Evolutionary conservation across 495 filamentous ascomycete genomes (phyloP).

Genomic region (Hypoxylon lenormandii): DNA sequence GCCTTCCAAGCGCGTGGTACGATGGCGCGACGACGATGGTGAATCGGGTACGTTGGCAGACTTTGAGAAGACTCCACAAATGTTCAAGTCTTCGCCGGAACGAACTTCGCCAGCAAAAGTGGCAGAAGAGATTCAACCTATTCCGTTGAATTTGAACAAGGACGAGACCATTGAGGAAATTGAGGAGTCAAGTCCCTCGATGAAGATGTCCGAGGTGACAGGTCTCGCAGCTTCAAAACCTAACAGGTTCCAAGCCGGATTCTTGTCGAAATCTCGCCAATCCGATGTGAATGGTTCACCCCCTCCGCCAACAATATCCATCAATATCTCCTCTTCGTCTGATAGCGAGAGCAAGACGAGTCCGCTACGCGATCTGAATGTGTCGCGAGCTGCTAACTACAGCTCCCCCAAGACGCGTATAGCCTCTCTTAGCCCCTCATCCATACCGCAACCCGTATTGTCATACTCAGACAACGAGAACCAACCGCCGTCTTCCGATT

Average conservation of each 20-base stretch:
- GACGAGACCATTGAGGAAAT: conserved; percentile 57
- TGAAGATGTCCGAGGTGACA: conserved; percentile 60
- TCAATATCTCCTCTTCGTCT: conserved; percentile 73
- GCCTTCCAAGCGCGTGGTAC: conserved; percentile 79
- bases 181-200: conserved; percentile 68
- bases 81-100: conserved; percentile 66
- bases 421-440: conserved; percentile 50
- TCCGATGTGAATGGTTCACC: conserved; percentile 70
- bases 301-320: conserved; percentile 70
- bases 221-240: conserved; percentile 66
- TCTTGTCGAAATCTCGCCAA: conserved; percentile 74
- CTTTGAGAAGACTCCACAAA: conserved; percentile 87
- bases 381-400: conserved; percentile 57
- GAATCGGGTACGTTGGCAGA: conserved; percentile 84
- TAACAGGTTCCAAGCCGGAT: conserved; percentile 90
- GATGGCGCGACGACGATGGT: conserved; percentile 91
- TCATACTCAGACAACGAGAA: conserved; percentile 55
- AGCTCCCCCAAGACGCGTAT: conserved; percentile 49
- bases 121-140: conserved; percentile 46
- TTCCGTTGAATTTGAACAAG: conserved; percentile 59
- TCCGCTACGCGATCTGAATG: conserved; percentile 58
- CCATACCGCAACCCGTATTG: conserved; percentile 32
- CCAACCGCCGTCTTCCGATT: conserved; percentile 60
- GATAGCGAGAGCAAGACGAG: conserved; percentile 74
- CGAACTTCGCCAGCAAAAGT: conserved; percentile 54